phyloP scores from a whole-genome alignment of 345 rosid species.

The Ricinus communis region DNA sequence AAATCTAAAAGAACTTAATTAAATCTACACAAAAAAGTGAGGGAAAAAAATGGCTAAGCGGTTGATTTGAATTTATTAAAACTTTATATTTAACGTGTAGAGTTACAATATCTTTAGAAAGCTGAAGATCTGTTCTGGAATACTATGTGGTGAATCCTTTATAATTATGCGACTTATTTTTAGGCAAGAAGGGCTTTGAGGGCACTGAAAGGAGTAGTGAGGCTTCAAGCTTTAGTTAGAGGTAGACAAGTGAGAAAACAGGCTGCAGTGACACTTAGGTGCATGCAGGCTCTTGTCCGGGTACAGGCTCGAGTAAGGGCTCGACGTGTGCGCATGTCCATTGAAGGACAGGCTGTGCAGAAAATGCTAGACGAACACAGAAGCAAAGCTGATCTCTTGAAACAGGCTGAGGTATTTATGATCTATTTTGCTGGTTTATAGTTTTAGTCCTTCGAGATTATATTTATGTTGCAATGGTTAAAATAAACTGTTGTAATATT shows the following conservation, averaged over 20 bases:
- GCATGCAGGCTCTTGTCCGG: constrained; percentile 96
- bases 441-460: not conserved
- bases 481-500: not conserved
- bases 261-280: constrained; percentile 89
- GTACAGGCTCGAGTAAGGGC: constrained; percentile 98
- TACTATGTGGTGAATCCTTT: too few relatives aligned
- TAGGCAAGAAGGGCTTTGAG: constrained; percentile 88
- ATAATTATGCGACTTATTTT: not conserved
- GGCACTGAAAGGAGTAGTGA: constrained; percentile 90
- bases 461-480: not conserved
- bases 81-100: not conserved
- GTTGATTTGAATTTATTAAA: not conserved
- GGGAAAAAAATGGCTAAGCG: too few relatives aligned
- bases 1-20: too few relatives aligned
- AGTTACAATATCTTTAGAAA: not conserved
- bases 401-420: constrained; percentile 70
- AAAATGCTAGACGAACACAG: constrained; percentile 56
- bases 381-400: constrained; percentile 62
- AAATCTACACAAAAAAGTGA: too few relatives aligned
- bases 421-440: not conserved
- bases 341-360: constrained; percentile 84
- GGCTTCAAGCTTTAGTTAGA: constrained; percentile 90
- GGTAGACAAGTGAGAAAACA: constrained; percentile 96
- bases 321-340: constrained; percentile 80
- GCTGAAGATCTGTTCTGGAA: not conserved